Evolutionary conservation across 495 filamentous ascomycete genomes (phyloP).

Genomic region (Hyaloscypha hepaticicola): DNA sequence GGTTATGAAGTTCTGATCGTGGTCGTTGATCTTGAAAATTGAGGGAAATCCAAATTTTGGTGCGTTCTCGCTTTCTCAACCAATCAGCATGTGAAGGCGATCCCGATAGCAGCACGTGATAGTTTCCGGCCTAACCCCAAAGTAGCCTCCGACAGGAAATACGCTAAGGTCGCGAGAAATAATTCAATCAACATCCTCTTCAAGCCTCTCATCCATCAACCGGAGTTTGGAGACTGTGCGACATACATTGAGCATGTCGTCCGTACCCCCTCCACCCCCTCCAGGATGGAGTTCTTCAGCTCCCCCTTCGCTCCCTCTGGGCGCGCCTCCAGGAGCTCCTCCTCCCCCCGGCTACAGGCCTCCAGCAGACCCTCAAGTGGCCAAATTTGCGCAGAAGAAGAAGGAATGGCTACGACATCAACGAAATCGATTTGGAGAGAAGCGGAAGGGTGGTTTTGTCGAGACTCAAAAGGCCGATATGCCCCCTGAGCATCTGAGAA

Average conservation of each 20-base stretch:
- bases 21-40: slow-evolving; percentile 39
- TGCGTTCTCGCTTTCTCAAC: too few species aligned
- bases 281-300: slow-evolving; percentile 71
- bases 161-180: not conserved
- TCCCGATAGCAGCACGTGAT: too few species aligned
- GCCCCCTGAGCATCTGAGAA: slow-evolving; percentile 97
- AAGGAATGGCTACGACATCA: slow-evolving; percentile 96
- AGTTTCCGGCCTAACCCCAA: too few species aligned
- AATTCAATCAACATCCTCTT: slow-evolving; percentile 6
- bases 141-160: not conserved
- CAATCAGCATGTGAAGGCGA: too few species aligned
- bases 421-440: slow-evolving; percentile 93
- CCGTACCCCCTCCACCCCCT: slow-evolving; percentile 71
- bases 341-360: slow-evolving; percentile 90
- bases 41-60: not conserved
- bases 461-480: slow-evolving; percentile 99
- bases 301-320: slow-evolving; percentile 64
- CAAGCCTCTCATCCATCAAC: slow-evolving; percentile 19
- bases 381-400: slow-evolving; percentile 98
- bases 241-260: slow-evolving; percentile 60
- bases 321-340: slow-evolving; percentile 62
- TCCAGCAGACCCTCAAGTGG: slow-evolving; percentile 78
- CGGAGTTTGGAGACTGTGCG: slow-evolving; percentile 23
- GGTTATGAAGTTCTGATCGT: slow-evolving; percentile 42
- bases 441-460: slow-evolving; percentile 92